Base-by-base conservation (phyloP, 2,329 filamentous ascomycete species). In the Monilinia fructigena region DNA sequence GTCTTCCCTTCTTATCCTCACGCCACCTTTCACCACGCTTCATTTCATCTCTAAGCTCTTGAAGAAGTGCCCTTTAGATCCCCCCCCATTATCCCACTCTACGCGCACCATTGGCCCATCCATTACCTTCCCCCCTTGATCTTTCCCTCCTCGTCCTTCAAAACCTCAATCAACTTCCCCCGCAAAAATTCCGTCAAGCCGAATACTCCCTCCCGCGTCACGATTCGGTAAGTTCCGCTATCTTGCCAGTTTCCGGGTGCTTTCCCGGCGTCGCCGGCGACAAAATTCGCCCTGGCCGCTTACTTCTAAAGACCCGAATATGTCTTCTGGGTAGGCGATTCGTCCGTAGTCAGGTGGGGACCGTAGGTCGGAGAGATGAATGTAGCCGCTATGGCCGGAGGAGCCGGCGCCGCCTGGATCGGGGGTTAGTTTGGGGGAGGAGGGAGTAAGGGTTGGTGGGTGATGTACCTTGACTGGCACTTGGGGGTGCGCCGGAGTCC, bases 321-420 rank as follows among this genome's bases (percentile, higher is more conserved):
- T 90, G 72, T 90, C 87, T 72, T 90, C 87, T 1, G 87, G 87
- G 81, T 85, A 89, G 2, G 87, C 86, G 74, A 90, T 89, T 63
- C 88, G 78, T 20, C 87, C 87, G 79, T 82, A 90, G 72, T 89
- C 87, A 0, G 86, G 87, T 2, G 86, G 86, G 62, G 88, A 88
- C 63, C 88, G 79, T 63, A 79, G 73, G 74, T 90, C 88, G 65
- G 85, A 88, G 6, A 90, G 79, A 76, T 90, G 88, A 23, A 90
- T 81, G 77, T 85, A 85, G 1, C 88, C 86, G 28, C 87, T 85
- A 28, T 82, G 78, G 1, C 86, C 86, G 1, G 78, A 85, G 12
- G 86, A 85, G 0, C 86, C 86, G 0, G 84, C 82, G 26, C 85
- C 86, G n/a, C 86, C 85, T 73, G 55, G 53, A 16, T 69, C 68